Evolutionary conservation across 495 filamentous ascomycete genomes (phyloP).

Genomic region (Penicillium herquei): DNA sequence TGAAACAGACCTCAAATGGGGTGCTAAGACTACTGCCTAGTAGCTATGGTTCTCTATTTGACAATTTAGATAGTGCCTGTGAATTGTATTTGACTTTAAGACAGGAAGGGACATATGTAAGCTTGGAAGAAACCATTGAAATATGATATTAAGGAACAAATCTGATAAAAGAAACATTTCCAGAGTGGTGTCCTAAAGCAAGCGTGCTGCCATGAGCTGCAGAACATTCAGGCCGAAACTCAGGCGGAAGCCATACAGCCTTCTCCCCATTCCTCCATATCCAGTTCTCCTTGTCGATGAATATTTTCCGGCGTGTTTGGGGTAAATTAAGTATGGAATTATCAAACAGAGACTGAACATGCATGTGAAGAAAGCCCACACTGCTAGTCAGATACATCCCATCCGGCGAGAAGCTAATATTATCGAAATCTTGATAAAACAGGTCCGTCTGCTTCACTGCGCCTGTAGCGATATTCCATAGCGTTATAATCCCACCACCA

Average conservation of each 20-base stretch:
- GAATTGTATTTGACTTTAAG: no score
- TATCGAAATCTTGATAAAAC: constrained; percentile 5
- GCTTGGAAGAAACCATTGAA: no score
- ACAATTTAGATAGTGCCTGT: no score
- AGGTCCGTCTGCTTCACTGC: background rate
- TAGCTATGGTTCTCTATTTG: no score
- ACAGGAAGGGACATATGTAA: no score
- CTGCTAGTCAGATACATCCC: constrained; percentile 13
- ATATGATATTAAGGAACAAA: background rate
- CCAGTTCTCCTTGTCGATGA: constrained; percentile 17
- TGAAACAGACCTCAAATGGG: no score
- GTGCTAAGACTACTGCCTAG: no score
- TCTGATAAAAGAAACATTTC: background rate
- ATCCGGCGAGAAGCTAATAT: background rate
- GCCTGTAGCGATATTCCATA: constrained; percentile 23
- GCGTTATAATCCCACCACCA: constrained; percentile 15
- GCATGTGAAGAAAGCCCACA: constrained; percentile 4
- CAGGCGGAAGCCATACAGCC: constrained; percentile 30
- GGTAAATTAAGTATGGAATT: background rate
- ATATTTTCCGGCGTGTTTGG: constrained; percentile 6
- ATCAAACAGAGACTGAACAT: constrained; percentile 6
- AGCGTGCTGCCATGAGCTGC: background rate
- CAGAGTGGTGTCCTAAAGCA: background rate
- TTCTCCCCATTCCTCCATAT: constrained; percentile 22
- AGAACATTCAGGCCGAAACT: constrained; percentile 22